Evolutionary conservation across 2,329 filamentous ascomycete genomes (phyloP).

Genomic region (Hypomyces rosellus): DNA sequence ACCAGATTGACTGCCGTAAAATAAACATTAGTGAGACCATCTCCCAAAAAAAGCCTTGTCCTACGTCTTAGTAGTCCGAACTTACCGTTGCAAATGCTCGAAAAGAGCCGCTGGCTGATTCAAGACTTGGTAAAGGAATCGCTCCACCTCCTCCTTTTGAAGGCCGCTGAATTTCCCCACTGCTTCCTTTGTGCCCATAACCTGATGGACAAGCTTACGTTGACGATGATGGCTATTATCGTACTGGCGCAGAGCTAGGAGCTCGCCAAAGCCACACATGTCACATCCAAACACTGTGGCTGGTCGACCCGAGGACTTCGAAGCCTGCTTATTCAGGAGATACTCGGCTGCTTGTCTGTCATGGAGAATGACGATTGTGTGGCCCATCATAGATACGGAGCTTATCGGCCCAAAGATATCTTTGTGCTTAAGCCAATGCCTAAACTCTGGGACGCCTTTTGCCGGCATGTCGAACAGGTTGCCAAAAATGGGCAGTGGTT

Average conservation of each 20-base stretch:
- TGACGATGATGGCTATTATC: neutral
- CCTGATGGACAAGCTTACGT: constrained; percentile 5
- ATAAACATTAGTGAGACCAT: too few relatives aligned
- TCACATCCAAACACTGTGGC: neutral
- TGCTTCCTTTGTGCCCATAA: neutral
- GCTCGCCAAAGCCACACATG: too few relatives aligned
- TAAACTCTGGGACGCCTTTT: constrained; percentile 21
- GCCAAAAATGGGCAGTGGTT: constrained; percentile 35
- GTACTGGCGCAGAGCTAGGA: neutral
- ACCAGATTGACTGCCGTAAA: neutral
- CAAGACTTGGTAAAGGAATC: constrained; percentile 5
- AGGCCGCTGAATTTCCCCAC: neutral
- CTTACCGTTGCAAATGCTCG: constrained; percentile 11
- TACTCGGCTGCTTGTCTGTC: neutral
- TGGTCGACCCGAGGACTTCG: constrained; percentile 7
- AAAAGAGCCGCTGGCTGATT: constrained; percentile 1
- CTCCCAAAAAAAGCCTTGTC: too few relatives aligned
- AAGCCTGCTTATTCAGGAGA: neutral
- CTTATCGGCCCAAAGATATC: constrained; percentile 19
- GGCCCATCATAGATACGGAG: neutral
- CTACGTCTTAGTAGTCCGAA: neutral
- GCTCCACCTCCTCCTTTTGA: constrained; percentile 9
- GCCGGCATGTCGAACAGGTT: constrained; percentile 40
- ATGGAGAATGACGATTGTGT: constrained; percentile 2
- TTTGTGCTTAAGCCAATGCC: constrained; percentile 31